These are phyloP conservation scores for Cyclospora cayetanensis DNA, from an alignment of 169 alveolate genomes.

Conservation along the genomic window DNA sequence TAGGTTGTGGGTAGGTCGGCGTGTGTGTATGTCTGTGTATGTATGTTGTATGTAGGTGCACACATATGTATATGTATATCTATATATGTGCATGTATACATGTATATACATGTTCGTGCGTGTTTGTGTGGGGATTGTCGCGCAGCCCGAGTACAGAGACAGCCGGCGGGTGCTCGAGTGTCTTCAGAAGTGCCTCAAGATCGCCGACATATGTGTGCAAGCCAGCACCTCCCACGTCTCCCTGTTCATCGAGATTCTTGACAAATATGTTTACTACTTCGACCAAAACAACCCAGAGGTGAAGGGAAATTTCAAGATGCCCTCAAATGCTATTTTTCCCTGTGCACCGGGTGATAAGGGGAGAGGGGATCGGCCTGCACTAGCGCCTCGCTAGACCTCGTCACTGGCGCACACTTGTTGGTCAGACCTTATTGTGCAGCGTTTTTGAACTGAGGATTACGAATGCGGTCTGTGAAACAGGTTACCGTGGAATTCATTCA, in stretches of 20 bases:
- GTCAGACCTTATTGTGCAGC: too few species aligned
- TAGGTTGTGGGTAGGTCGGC: too few species aligned
- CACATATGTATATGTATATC: neutral
- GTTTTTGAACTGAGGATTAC: too few species aligned
- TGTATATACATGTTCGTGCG: neutral
- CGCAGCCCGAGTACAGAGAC: constrained; percentile 64
- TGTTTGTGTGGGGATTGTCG: neutral
- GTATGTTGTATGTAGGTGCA: neutral
- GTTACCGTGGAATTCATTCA: constrained; percentile 64
- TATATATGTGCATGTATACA: neutral
- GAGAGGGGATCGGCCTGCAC: too few species aligned
- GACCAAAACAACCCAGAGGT: constrained; percentile 76
- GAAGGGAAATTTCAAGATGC: too few species aligned
- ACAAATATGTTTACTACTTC: constrained; percentile 76
- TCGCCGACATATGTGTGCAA: constrained; percentile 68
- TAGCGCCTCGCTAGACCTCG: too few species aligned
- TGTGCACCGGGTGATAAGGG: too few species aligned
- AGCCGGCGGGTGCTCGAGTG: constrained; percentile 77
- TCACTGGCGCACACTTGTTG: too few species aligned
- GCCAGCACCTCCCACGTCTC: constrained; percentile 62
- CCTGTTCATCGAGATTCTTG: constrained; percentile 77
- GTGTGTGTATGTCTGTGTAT: neutral
- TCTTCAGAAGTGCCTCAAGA: constrained; percentile 77
- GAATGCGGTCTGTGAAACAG: too few species aligned
- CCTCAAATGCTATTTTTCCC: too few species aligned